These are phyloP conservation scores for Coniochaeta pulveracea DNA, from an alignment of 2,329 filamentous ascomycete genomes.

Conservation along the genomic window DNA sequence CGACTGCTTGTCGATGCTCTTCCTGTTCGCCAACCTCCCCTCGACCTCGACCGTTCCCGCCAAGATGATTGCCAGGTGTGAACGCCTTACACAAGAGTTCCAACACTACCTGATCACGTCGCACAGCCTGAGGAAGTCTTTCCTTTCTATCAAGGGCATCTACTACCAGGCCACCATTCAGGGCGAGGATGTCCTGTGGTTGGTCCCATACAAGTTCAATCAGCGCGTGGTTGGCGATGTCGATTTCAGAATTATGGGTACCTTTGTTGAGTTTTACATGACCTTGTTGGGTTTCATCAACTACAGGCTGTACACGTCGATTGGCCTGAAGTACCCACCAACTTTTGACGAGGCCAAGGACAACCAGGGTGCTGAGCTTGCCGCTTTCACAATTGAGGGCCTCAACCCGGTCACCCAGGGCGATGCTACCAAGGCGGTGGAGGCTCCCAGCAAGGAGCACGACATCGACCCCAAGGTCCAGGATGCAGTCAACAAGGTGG, in stretches of 20 bases:
- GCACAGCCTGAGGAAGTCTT: constrained; percentile 86
- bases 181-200: constrained; percentile 92
- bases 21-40: constrained; percentile 92
- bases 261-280: constrained; percentile 98
- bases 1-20: constrained; percentile 93
- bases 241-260: constrained; percentile 98
- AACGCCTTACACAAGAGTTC: constrained; percentile 88
- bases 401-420: constrained; percentile 45
- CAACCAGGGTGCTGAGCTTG: constrained; percentile 79
- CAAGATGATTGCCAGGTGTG: constrained; percentile 92
- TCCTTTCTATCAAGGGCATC: constrained; percentile 97
- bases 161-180: constrained; percentile 98
- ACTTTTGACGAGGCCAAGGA: constrained; percentile 85
- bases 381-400: constrained; percentile 82
- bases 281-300: constrained; percentile 93
- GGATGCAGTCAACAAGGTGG: constrained; percentile 56
- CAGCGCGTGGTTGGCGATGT: constrained; percentile 88
- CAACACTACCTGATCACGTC: constrained; percentile 95
- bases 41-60: constrained; percentile 81
- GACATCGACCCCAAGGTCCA: constrained; percentile 52
- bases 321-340: constrained; percentile 89
- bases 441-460: constrained; percentile 36
- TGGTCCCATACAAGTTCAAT: constrained; percentile 97
- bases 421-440: constrained; percentile 41
- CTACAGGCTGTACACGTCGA: constrained; percentile 82